These are phyloP conservation scores for Fusarium scirpi DNA, from an alignment of 2,329 filamentous ascomycete species.

Conservation along the genomic window DNA sequence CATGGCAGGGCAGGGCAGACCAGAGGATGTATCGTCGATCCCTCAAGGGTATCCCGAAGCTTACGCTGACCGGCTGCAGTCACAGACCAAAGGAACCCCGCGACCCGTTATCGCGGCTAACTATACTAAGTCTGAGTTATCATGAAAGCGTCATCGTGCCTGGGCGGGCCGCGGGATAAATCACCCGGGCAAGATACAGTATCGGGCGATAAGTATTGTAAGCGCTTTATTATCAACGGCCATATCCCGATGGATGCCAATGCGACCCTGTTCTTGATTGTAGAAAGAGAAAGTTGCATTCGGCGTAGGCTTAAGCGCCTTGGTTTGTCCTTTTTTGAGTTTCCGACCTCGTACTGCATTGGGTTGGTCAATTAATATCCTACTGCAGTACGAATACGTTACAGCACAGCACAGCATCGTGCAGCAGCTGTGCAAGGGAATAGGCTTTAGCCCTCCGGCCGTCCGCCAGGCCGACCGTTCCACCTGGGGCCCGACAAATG, in stretches of 20 bases:
- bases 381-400: conserved; percentile 9
- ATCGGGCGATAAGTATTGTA: conserved; percentile 28
- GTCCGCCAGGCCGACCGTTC: conserved; percentile 21
- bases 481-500: conserved; percentile 27
- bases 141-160: conserved; percentile 41
- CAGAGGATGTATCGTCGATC: conserved; percentile 41
- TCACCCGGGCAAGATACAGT: conserved; percentile 27
- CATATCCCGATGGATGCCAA: conserved; percentile 19
- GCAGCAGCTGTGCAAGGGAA: neutral
- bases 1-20: neutral
- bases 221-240: conserved; percentile 19
- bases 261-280: conserved; percentile 24
- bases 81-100: conserved; percentile 15
- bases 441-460: conserved; percentile 22
- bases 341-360: conserved; percentile 17
- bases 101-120: conserved; percentile 35
- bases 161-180: conserved; percentile 18
- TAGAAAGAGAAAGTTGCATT: conserved; percentile 32
- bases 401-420: neutral
- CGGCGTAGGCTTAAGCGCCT: conserved; percentile 15
- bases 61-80: conserved; percentile 46
- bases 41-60: conserved; percentile 24
- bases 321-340: conserved; percentile 9
- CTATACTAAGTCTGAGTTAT: conserved; percentile 18
- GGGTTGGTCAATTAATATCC: conserved; percentile 15